Evolutionary conservation across 2,329 filamentous ascomycete species (phyloP), one percentile per base, ranked within the genome.

Genomic region (Stylonectria norvegica): DNA sequence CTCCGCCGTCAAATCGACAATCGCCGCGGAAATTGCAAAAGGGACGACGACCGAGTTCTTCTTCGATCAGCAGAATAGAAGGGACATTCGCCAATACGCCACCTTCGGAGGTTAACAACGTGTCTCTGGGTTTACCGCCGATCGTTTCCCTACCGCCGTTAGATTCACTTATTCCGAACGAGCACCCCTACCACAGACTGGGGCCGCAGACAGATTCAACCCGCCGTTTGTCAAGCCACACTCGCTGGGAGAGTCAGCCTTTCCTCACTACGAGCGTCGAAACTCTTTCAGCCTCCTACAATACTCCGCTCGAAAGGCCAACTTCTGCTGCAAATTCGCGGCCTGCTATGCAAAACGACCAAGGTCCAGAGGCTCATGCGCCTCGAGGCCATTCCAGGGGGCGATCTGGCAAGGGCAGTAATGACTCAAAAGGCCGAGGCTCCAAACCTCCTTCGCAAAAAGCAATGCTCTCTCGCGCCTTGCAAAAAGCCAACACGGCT

Each of bases 401-500:
- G 28, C 58, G 61, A 18, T 62, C 54, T 34, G 59, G 58, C 6
- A 66, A 58, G 23, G 54, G 60, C 10, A 66, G 63, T 39, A 47
- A 43, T 22, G 64, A 68, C 22, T 65, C 53, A 38, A 34, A 52
- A 40, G 40, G 40, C 30, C 57, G 59, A 8, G 42, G 46, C 12
- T 28, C 44, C n/a, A 73, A 73, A 47, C 67, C 67, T n/a, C 79
- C 79, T 11, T 89, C 86, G 1, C 86, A 97, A 62, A 97, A 96
- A 70, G 86, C 84, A 9, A 97, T 97, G 90, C 76, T 98, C 23
- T 95, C 91, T n/a, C 87, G 86, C 55, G 93, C 93, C 1, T 71
- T 98, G 39, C 86, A 95, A 61, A 95, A 96, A 67, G 93, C 93
- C 35, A 96, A 98, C 59, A 91, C 88, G 10, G 93, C 93, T 16